These are phyloP conservation scores for Mycena vulgaris DNA, from an alignment of 768 basidiomycete species.

Conservation along the genomic window DNA sequence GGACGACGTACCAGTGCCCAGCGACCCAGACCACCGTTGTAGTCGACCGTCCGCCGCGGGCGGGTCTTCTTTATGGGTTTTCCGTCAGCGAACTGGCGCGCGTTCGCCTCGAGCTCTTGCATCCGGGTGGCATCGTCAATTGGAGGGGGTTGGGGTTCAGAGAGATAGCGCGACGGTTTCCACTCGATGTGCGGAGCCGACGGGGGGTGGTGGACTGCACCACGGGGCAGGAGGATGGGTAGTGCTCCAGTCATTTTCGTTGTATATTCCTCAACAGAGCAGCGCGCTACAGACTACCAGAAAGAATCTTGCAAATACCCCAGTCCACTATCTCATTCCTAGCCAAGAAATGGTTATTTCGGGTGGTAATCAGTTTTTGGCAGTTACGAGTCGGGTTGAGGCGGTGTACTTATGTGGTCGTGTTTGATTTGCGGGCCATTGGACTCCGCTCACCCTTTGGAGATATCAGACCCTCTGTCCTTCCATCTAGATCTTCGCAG, in stretches of 20 bases:
- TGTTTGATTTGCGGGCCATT: not conserved
- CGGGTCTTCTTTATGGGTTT: slow-evolving; percentile 92
- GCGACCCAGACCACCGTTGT: slow-evolving; percentile 88
- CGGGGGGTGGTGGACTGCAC: slow-evolving; percentile 52
- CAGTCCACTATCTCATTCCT: not conserved
- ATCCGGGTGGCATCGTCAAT: slow-evolving; percentile 78
- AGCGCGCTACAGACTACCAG: not conserved
- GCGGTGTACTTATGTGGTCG: not conserved
- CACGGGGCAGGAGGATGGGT: slow-evolving; percentile 71
- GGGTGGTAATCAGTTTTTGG: not conserved
- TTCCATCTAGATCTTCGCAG: too few relatives aligned
- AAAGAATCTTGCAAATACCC: not conserved
- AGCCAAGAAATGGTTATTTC: not conserved
- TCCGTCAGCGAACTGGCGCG: slow-evolving; percentile 81
- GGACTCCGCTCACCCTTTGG: not conserved
- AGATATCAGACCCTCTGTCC: not conserved
- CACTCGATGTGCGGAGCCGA: slow-evolving; percentile 72
- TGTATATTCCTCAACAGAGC: not conserved
- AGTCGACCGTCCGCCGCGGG: slow-evolving; percentile 95
- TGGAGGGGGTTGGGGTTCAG: slow-evolving; percentile 84
- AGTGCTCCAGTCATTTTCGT: slow-evolving; percentile 49
- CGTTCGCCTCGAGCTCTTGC: slow-evolving; percentile 86
- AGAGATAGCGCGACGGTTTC: slow-evolving; percentile 80
- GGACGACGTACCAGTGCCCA: slow-evolving; percentile 80
- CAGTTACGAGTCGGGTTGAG: too few relatives aligned